A percentile compares a stretch with the other conserved stretches of the same genome.
phyloP scores from a whole-genome alignment of 75 land plant species.

The Sequoiadendron giganteum region DNA sequence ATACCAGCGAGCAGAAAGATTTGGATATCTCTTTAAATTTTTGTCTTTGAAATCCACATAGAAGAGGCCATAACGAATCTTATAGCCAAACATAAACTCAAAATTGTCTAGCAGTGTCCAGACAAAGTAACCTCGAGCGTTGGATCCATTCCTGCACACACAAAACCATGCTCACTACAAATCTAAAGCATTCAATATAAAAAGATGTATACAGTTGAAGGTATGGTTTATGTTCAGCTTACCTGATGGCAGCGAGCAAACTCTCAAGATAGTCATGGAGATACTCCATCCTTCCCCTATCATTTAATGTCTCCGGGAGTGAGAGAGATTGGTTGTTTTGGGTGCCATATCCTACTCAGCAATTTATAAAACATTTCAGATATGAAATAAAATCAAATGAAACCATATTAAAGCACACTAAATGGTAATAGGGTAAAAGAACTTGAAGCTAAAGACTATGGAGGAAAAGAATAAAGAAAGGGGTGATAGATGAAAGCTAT shows the following conservation, averaged over 20 bases:
- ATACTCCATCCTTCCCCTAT: not conserved
- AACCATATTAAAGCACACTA: no score
- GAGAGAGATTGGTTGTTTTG: not conserved
- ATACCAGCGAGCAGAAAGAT: conserved; percentile 38
- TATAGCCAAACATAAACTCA: conserved; percentile 25
- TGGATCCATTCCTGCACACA: conserved; percentile 30
- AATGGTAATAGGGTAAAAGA: no score
- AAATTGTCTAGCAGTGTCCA: conserved; percentile 32
- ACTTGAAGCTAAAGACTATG: no score
- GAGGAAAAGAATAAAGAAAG: no score
- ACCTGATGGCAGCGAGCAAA: not conserved
- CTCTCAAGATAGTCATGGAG: conserved; percentile 10
- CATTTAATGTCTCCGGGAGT: not conserved
- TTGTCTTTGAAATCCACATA: conserved; percentile 38
- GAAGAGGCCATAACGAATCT: conserved; percentile 31
- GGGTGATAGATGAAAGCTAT: no score
- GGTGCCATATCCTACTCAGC: not conserved
- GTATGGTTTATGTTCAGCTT: not conserved
- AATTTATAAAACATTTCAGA: not conserved
- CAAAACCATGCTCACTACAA: not conserved
- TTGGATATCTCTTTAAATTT: conserved; percentile 27
- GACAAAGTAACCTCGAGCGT: conserved; percentile 21
- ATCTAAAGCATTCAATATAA: not conserved
- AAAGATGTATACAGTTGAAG: not conserved
- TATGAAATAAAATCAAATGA: no score